Base-by-base conservation (phyloP, 2,329 filamentous ascomycete species). In the Blumeriella jaapii region DNA sequence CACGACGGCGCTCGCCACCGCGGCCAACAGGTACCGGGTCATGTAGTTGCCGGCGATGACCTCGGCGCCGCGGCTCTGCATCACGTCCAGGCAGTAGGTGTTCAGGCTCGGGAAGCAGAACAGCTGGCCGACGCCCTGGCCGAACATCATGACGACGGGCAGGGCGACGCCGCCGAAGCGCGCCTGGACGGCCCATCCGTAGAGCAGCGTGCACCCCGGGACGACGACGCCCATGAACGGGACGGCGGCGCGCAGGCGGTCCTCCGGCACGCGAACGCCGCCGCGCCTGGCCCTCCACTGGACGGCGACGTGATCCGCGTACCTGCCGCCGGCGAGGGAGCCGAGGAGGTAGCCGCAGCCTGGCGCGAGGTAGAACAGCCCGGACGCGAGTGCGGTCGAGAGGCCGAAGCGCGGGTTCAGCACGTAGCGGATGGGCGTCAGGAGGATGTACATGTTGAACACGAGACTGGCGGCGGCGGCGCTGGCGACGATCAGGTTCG, bases 31-130 rank as follows among this genome's bases (percentile, higher is more conserved):
- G 55, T 89, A 91, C 5, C 83, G 67, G 32, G 82, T 64, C 50
- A 85, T 74, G 56, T 87, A 91, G 55, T 89, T 91, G 0, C 81
- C 80, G 0, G 82, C 81, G 27, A 84, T 73, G 3, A 89, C 80
- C 51, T 91, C 82, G 3, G 78, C 72, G 27, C 74, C 74, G 18
- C 70, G 63, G 1, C 66, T 65, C 45, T 79, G 79, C 76, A 87
- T 84, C 9, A 89, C 82, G 55, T 91, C 82, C 25, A 91, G 59
- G 54, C 82, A 87, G 58, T 91, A 87, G 0, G 81, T 82, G 55
- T 87, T 86, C 42, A 87, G 55, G 30, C 70, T 74, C 0, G 80
- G 80, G 50, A 85, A 86, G 48, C 78, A 82, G 51, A 84, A 82
- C 5, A 86, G 61, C 55, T 86, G 79, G 0, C 74, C 78, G 0